Evolutionary conservation across 106 monocot species (phyloP), one percentile per base, ranked within the genome.

Genomic region (Iris macrosiphon): DNA sequence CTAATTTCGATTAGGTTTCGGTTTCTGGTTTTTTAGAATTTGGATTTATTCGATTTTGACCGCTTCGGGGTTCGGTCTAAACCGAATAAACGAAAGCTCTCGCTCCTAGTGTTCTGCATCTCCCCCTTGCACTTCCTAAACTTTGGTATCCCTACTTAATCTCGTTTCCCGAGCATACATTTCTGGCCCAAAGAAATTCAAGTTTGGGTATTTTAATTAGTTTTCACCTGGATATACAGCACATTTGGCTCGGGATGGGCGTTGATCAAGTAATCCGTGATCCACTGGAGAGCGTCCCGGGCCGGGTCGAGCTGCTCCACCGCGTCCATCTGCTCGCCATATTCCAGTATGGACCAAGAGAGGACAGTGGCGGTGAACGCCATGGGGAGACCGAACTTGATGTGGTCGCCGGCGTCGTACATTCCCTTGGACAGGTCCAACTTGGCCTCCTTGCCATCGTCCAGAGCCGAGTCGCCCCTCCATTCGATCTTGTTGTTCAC

Each of bases 341-440:
- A 89, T 66, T 89, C 88, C 1, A 89, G 72, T 24, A 83, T 72
- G n/a, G 70, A 45, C 88, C 88, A 89, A 0, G 76, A 69, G 38
- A 89, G 31, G 57, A 89, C 51, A 12, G 83, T 79, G 15, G 72
- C 79, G 14, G 83, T 79, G 45, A 76, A 89, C 22, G 88, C 82
- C 79, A 83, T 83, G 3, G 88, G 83, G 22, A 83, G 68, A 13
- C 75, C 79, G n/a, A 89, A 89, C 70, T 89, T 89, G 48, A 89
- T 70, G 59, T 83, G 79, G 42, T 89, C 83, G 12, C 88, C 88
- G 1, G 88, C 64, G 37, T 89, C 88, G 38, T 76, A 89, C 62
- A 83, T 61, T 17, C 88, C 88, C 35, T 79, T 82, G 7, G 82
- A 82, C 7, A 88, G 59, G 40, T 88, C 79, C 38, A 86, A 19